phyloP scores from a whole-genome alignment of 1,284 basidiomycete genomes.

The Dichomitus squalens region DNA sequence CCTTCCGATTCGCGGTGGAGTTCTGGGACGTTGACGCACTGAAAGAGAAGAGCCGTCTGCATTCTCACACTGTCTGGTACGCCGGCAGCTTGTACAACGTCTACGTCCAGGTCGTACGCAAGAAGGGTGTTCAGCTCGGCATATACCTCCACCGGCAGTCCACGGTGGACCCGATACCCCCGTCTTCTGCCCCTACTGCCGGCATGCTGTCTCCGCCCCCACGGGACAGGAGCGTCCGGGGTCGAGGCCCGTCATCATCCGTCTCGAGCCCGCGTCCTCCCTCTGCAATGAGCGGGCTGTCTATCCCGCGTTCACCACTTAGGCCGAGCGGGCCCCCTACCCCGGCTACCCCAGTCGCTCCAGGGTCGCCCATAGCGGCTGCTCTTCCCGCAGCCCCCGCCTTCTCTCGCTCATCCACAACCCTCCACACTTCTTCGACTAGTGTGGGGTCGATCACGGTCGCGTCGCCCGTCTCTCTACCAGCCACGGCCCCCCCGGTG shows the following conservation, averaged over 20 bases:
- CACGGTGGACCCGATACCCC: constrained; percentile 66
- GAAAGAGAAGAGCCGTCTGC: constrained; percentile 81
- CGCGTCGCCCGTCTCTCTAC: constrained; percentile 28
- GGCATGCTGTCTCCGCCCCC: constrained; percentile 8
- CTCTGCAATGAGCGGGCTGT: constrained; percentile 9
- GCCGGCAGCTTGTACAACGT: constrained; percentile 83
- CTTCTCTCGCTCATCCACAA: constrained; percentile 14
- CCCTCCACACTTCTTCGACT: constrained; percentile 9
- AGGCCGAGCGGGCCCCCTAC: constrained; percentile 36
- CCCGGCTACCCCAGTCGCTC: constrained; percentile 10
- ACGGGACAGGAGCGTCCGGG: constrained; percentile 12
- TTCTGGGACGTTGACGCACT: constrained; percentile 88
- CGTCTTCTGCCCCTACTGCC: constrained; percentile 35
- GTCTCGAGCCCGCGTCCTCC: constrained; percentile 21
- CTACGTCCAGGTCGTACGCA: constrained; percentile 84
- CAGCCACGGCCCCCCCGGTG: constrained; percentile 44
- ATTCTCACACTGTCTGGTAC: constrained; percentile 80
- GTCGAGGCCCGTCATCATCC: constrained; percentile 18
- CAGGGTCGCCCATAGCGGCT: constrained; percentile 19
- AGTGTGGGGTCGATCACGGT: constrained; percentile 6
- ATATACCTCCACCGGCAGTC: constrained; percentile 91
- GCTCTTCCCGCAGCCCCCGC: constrained; percentile 19
- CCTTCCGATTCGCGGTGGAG: constrained; percentile 84
- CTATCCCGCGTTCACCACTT: constrained; percentile 38
- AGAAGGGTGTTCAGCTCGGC: constrained; percentile 80